Evolutionary conservation across 1,139 yeast genomes (phyloP).

Genomic region (Ogataea hybrid): DNA sequence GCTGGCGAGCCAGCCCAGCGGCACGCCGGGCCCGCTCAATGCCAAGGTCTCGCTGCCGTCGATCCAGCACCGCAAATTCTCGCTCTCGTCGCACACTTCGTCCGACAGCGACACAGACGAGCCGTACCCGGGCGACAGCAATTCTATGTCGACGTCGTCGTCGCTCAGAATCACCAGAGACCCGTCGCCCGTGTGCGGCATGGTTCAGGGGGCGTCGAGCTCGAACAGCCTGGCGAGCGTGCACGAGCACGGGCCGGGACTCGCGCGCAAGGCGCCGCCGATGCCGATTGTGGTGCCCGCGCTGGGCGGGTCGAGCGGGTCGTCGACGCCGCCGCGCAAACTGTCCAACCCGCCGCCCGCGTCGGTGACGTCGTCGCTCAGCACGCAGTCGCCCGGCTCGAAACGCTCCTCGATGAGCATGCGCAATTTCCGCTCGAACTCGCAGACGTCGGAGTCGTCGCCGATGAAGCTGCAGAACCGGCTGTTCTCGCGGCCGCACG

Average conservation of each 20-base stretch:
- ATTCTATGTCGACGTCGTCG: constrained; percentile 15
- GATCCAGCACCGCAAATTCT: constrained; percentile 86
- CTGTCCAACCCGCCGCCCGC: constrained; percentile 8
- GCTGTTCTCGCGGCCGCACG: constrained; percentile 3
- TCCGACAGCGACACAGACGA: constrained; percentile 41
- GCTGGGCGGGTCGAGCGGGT: constrained; percentile 2
- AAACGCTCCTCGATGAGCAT: constrained; percentile 31
- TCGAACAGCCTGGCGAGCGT: constrained; percentile 10
- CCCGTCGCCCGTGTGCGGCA: constrained; percentile 23
- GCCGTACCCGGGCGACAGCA: constrained; percentile 9
- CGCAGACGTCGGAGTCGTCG: constrained; percentile 26
- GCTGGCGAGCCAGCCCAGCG: constrained; percentile 5
- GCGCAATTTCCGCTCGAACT: constrained; percentile 31
- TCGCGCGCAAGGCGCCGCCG: constrained; percentile 12
- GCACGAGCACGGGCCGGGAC: constrained; percentile 4
- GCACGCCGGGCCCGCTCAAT: background rate
- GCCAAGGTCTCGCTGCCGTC: constrained; percentile 24
- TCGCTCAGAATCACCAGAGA: constrained; percentile 20
- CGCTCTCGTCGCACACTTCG: constrained; percentile 84
- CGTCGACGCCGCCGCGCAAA: constrained; percentile 11
- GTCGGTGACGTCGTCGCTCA: constrained; percentile 8
- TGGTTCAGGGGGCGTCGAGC: constrained; percentile 6
- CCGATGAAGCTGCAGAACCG: constrained; percentile 18
- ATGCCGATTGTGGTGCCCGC: background rate
- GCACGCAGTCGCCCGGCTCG: constrained; percentile 25